Evolutionary conservation across 1,139 yeast genomes (phyloP), one percentile per base, ranked within the genome.

Genomic region (Pichia sp.): DNA sequence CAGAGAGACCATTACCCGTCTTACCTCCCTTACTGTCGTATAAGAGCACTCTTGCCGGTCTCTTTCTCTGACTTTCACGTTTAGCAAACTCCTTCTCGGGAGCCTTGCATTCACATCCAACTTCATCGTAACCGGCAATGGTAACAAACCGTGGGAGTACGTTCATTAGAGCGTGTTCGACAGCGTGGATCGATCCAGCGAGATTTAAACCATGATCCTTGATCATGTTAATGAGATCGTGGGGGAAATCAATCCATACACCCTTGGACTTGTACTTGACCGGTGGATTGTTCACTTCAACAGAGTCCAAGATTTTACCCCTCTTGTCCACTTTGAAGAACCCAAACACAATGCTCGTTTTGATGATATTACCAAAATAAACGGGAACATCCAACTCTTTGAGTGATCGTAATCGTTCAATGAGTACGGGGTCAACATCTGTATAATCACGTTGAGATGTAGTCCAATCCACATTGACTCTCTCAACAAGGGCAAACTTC

Each of bases 151-250:
- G 49, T 0, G 96, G 94, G 19, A 87, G 56, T 45, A 83, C 68
- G 33, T 82, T 81, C 72, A 86, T 79, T 1, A 88, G 63, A 0
- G 86, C 86, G 62, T 91, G 99, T 48, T 87, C 93, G 1, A 96
- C 94, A 6, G 94, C 96, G 61, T 93, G 99, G n/a, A 91, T 85
- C 0, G 93, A 94, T 3, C 86, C 98, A 0, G 97, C 91, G 2
- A 79, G 62, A 29, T 75, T 81, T 29, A 91, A 60, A 3, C 64
- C 51, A 46, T 86, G 84, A 2, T 56, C 58, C 4, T 65, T 62
- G 20, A 88, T 64, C 2, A 77, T 45, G 3, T 74, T 74, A n/a
- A 88, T 54, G 0, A 86, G 81, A 11, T 52, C 50, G 3, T 58
- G 52, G 0, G 96, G 94, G 1, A 91, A 69, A 55, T 91, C 95